Percentiles rank a stretch among this genome's conserved stretches.
Conservation (phyloP, 768 basidiomycete species). For the Xerocomellus amylosporus region DNA sequence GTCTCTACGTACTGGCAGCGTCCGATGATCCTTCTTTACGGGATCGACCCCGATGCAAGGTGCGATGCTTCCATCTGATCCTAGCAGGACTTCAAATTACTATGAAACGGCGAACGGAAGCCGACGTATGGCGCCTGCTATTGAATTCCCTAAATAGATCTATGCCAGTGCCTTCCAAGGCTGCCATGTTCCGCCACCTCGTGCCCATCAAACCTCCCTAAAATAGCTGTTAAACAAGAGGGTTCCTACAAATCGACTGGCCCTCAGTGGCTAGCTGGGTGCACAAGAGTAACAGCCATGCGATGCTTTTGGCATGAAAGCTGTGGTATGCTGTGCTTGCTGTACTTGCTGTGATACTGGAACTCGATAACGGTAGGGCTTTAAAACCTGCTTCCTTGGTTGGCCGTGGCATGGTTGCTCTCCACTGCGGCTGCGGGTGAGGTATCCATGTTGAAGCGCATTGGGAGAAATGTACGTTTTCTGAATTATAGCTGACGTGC, state of each 20-base stretch:
- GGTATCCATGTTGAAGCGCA: background rate
- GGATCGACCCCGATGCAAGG: background rate
- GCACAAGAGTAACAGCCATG: conserved; percentile 4
- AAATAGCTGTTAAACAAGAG: background rate
- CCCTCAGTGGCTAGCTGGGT: background rate
- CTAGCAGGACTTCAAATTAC: background rate
- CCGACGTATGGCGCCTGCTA: too few species aligned
- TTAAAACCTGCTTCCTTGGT: background rate
- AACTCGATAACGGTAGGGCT: background rate
- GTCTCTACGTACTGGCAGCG: background rate
- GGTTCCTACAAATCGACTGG: background rate
- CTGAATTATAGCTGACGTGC: background rate
- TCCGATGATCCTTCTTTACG: background rate
- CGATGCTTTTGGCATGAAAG: background rate
- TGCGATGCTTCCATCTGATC: background rate
- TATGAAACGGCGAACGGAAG: background rate
- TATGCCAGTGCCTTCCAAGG: background rate
- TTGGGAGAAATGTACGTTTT: conserved; percentile 1
- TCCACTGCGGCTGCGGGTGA: background rate
- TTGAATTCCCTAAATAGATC: background rate
- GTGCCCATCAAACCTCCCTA: background rate
- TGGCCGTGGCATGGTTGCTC: background rate
- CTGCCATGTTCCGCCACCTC: background rate
- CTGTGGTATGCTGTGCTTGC: conserved; percentile 18
- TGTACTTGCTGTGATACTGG: conserved; percentile 18